Conservation (phyloP, 106 monocot genomes). For the Apostasia ramifera region DNA sequence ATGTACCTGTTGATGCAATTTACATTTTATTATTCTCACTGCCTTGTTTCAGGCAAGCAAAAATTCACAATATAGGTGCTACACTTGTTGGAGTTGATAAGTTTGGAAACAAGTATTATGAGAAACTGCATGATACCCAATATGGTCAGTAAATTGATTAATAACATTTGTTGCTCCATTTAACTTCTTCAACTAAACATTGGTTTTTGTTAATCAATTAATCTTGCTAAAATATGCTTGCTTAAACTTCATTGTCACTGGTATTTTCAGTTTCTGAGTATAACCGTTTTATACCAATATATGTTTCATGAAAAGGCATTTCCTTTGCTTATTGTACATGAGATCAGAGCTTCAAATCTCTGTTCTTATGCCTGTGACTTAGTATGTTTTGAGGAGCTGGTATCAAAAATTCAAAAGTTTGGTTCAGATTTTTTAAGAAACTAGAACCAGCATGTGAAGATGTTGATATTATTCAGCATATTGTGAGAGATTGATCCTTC, state of each 20-base stretch:
- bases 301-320: no score
- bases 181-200: no score
- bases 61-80: conserved; percentile 93
- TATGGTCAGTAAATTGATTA: conserved; percentile 43
- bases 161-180: neutral
- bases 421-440: neutral
- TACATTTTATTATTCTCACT: neutral
- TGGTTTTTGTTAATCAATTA: no score
- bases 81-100: conserved; percentile 91
- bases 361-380: no score
- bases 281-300: no score
- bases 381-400: no score
- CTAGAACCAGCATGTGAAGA: neutral
- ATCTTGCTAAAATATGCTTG: no score
- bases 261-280: no score
- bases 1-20: neutral
- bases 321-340: no score
- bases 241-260: no score
- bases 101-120: conserved; percentile 95
- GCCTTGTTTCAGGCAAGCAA: conserved; percentile 74
- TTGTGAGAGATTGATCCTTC: conserved; percentile 2
- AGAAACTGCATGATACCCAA: conserved; percentile 65
- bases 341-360: no score
- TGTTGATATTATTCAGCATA: neutral
- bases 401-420: no score